Evolutionary conservation across 495 filamentous ascomycete species (phyloP), one percentile per base, ranked within the genome.

Genomic region (Lindgomyces ingoldianus): DNA sequence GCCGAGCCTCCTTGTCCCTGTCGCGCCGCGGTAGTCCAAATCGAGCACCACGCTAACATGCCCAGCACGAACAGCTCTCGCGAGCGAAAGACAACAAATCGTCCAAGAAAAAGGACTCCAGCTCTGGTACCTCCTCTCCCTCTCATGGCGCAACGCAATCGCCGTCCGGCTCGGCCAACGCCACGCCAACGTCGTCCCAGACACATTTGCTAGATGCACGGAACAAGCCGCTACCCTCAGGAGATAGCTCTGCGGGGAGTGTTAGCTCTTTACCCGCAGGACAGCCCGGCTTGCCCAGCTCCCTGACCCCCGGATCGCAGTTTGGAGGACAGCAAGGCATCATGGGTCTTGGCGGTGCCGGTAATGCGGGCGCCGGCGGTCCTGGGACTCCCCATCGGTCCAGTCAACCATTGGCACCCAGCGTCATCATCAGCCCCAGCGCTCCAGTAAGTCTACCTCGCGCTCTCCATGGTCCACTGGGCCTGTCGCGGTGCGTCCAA

Each of bases 371-470:
- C 41, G 68, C 47, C 26, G 57, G 55, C 11, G 70, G 61, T 54
- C 83, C 85, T 47, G 85, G 79, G 60, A 91, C 89, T 24, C 87
- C 90, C 10, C 84, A 81, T 67, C 82, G 90, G 24, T 16, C 54
- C 4, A 57, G 50, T 25, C 61, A 60, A 29, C 55, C 39, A 29
- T 51, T 91, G 26, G 86, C 91, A 19, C 95, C 95, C 0, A 96
- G 91, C 66, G 93, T 98, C 67, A 86, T 98, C 56, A 93, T 98
- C 70, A 97, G 93, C 72, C 95, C 93, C 30, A 96, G 92, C 75
- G 87, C 88, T 76, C 91, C 93, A 72, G 94, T 97, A 84, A 84
- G 91, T 82, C 8, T 33, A 21, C 24, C 60, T 30, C 16, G 29
- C 36, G 8, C 21, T 4, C 21, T 16, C 6, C 27, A n/a, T 56